These are phyloP conservation scores for Tuber melanosporum DNA, from an alignment of 495 filamentous ascomycete species.

Conservation along the genomic window DNA sequence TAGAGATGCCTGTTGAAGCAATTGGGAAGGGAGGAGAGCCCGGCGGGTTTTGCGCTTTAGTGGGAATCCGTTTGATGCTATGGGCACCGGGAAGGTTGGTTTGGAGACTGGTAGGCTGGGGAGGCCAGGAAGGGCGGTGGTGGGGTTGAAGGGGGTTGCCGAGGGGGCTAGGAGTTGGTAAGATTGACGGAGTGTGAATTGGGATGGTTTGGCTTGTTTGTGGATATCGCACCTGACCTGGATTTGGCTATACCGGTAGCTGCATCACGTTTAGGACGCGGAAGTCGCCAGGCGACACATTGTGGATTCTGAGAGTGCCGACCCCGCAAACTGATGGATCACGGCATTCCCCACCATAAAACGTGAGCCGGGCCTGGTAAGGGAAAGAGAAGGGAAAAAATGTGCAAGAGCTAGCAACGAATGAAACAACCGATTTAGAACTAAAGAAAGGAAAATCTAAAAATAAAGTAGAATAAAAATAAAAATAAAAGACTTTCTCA, in stretches of 20 bases:
- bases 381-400: background rate
- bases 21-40: conserved; percentile 47
- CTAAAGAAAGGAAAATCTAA: background rate
- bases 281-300: background rate
- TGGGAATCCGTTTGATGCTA: conserved; percentile 76
- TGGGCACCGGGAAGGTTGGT: conserved; percentile 51
- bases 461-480: background rate
- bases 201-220: background rate
- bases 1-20: conserved; percentile 57
- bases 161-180: conserved; percentile 23
- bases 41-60: conserved; percentile 61
- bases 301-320: background rate
- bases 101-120: conserved; percentile 49
- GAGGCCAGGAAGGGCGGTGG: conserved; percentile 12
- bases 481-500: background rate
- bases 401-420: background rate
- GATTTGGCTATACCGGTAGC: background rate
- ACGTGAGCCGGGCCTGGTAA: background rate
- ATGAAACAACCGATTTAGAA: background rate
- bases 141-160: background rate
- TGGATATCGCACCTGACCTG: background rate
- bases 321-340: background rate
- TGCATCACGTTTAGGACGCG: background rate
- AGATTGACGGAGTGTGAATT: conserved; percentile 1
- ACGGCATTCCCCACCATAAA: background rate